These are phyloP conservation scores for Spencermartinsiella ligniputridi DNA, from an alignment of 1,139 yeast genomes.

Conservation along the genomic window DNA sequence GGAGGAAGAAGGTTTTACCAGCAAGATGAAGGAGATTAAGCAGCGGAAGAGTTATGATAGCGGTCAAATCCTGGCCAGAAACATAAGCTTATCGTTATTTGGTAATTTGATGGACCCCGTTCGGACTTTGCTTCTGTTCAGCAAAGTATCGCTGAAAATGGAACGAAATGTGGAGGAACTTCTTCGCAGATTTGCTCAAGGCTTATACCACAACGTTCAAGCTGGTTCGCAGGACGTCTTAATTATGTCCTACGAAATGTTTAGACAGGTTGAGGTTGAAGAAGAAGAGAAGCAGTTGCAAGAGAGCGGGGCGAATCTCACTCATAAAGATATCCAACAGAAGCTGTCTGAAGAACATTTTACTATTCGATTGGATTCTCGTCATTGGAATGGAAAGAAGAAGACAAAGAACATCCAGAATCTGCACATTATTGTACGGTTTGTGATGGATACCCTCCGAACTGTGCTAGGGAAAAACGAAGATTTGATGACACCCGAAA, in stretches of 20 bases:
- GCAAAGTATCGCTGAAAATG: constrained; percentile 60
- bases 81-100: constrained; percentile 58
- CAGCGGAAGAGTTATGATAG: constrained; percentile 86
- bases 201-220: constrained; percentile 63
- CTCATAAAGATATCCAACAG: constrained; percentile 11
- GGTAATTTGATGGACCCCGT: constrained; percentile 66
- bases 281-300: constrained; percentile 29
- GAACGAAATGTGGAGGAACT: constrained; percentile 79
- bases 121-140: constrained; percentile 54
- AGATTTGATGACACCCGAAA: constrained; percentile 50
- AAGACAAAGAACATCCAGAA: constrained; percentile 51
- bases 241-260: constrained; percentile 69
- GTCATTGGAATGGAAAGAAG: constrained; percentile 47
- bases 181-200: constrained; percentile 68
- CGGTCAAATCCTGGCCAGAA: constrained; percentile 68
- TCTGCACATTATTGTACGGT: constrained; percentile 51
- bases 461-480: constrained; percentile 63
- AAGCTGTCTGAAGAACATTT: constrained; percentile 51
- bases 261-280: constrained; percentile 36
- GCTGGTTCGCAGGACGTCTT: constrained; percentile 60
- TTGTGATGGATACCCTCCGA: constrained; percentile 73
- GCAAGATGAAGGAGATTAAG: constrained; percentile 87
- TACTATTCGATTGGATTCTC: constrained; percentile 61
- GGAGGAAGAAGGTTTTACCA: constrained; percentile 86
- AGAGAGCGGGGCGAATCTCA: constrained; percentile 16